Base-by-base conservation (phyloP, 495 filamentous ascomycete genomes). In the Xylaria venustula region DNA sequence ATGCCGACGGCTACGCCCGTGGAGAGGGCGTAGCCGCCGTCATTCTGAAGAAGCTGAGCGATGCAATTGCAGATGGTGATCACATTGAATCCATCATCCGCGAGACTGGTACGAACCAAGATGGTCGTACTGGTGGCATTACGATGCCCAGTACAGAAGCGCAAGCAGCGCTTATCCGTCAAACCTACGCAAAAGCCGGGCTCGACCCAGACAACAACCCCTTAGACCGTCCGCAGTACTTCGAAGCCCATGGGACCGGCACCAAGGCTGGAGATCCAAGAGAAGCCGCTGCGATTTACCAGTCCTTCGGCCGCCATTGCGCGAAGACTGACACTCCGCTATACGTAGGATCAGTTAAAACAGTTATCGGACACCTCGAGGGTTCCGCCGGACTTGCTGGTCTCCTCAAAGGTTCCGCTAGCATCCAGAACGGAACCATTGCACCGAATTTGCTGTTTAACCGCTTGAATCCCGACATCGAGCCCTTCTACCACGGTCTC, bases 1-100 rank as follows among this genome's bases (percentile, higher is more conserved):
- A 64, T 0, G 88, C 85, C 0, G 76, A 87, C 65, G 88, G 88
- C 0, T 90, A 86, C 67, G 88, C 22, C 0, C 81, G 88, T 17
- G 78, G 86, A 17, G 83, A 81, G 19, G 76, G 89, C 0, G 82
- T 71, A 0, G 79, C 71, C 7, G 77, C 77, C 0, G 30, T 89
- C 0, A 68, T 81, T 3, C 51, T 91, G 11, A 91, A 90, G 64
- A 67, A 65, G 9, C 72, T 88, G 66, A 77, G 19, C 49, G 76
- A 82, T 40, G 87, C 81, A 0, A 50, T 81, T 3, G 55, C 64
- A 2, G 79, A 81, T 51, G 75, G 76, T 2, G 75, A 84, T 55
- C 79, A 81, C 0, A 85, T 90, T 32, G 76, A 85, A 15, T 80
- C 76, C n/a, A 68, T 90, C 3, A 84, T 91, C 56, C 77, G 82